Conservation (phyloP, 2,329 filamentous ascomycete species). For the Torrubiella hemipterigena region DNA sequence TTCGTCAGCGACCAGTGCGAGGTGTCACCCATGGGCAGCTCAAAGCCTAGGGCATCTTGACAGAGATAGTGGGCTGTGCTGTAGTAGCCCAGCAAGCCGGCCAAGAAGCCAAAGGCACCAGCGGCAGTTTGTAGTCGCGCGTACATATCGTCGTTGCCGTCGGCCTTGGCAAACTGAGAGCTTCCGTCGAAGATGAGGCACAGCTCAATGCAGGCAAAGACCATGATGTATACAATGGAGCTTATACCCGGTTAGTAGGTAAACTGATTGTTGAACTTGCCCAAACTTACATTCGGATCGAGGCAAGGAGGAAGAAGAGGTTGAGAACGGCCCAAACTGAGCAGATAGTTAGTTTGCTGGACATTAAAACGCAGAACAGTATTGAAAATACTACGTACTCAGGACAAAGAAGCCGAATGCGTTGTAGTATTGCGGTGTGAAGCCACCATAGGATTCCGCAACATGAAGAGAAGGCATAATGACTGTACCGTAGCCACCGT, state of each 20-base stretch:
- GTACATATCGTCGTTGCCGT: constrained; percentile 10
- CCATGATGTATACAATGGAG: constrained; percentile 14
- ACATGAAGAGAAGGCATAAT: constrained; percentile 13
- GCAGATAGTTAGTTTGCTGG: not conserved
- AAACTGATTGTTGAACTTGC: not conserved
- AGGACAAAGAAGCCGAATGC: constrained; percentile 16
- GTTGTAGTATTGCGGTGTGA: constrained; percentile 15
- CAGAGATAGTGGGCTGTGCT: constrained; percentile 12
- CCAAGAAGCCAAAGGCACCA: constrained; percentile 14
- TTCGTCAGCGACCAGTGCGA: not conserved
- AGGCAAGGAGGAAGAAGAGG: constrained; percentile 14
- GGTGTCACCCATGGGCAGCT: constrained; percentile 12
- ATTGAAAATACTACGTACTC: constrained; percentile 6
- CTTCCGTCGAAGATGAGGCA: constrained; percentile 13
- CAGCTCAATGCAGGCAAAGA: constrained; percentile 13
- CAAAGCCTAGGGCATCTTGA: constrained; percentile 12
- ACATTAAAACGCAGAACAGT: not conserved
- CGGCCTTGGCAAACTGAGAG: constrained; percentile 12
- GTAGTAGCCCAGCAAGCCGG: constrained; percentile 14
- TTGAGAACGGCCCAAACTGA: constrained; percentile 17
- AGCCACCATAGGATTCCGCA: constrained; percentile 13
- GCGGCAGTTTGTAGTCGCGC: constrained; percentile 9
- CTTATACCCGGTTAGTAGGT: constrained; percentile 4
- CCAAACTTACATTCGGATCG: constrained; percentile 10
- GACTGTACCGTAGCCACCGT: constrained; percentile 15